Evolutionary conservation across 2,329 filamentous ascomycete genomes (phyloP).

Genomic region (Polychaeton citri): DNA sequence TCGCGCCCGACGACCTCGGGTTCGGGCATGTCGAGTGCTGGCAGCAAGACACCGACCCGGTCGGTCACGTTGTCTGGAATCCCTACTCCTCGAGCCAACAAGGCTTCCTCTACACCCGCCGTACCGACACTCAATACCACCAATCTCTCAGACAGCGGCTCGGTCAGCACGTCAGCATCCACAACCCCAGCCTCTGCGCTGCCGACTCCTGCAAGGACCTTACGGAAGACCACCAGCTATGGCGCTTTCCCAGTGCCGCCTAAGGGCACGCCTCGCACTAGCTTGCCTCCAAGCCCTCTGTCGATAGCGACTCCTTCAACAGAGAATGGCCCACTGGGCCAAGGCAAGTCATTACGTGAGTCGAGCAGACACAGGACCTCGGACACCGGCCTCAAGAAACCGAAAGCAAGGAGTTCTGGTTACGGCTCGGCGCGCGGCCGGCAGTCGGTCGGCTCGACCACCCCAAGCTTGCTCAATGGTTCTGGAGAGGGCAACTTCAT

Average conservation of each 20-base stretch:
- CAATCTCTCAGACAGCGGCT: constrained; percentile 19
- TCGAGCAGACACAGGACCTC: constrained; percentile 19
- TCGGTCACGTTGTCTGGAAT: constrained; percentile 38
- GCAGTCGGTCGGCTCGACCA: constrained; percentile 27
- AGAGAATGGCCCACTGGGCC: constrained; percentile 12
- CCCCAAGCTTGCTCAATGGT: constrained; percentile 65
- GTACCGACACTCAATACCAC: constrained; percentile 37
- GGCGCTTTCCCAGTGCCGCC: constrained; percentile 88
- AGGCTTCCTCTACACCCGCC: constrained; percentile 39
- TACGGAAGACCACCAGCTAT: constrained; percentile 85
- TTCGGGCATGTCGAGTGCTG: constrained; percentile 25
- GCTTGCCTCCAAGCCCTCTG: constrained; percentile 44
- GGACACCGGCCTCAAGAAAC: constrained; percentile 15
- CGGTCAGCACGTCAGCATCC: constrained; percentile 3
- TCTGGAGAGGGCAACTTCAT: constrained; percentile 66
- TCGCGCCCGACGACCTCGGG: constrained; percentile 11
- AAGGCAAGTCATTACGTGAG: constrained; percentile 21
- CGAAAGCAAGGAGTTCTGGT: constrained; percentile 18
- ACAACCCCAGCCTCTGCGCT: constrained; percentile 7
- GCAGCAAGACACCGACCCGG: constrained; percentile 22
- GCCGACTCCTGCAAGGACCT: constrained; percentile 42
- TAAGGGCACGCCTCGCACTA: constrained; percentile 48
- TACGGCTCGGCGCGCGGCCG: constrained; percentile 35
- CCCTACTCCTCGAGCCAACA: constrained; percentile 28
- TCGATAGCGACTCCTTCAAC: constrained; percentile 33